A percentile compares a stretch with the other conserved stretches of the same genome.
These are phyloP conservation scores for Blastobotrys raffinosifermentans DNA, from an alignment of 1,139 yeast species.

Conservation along the genomic window DNA sequence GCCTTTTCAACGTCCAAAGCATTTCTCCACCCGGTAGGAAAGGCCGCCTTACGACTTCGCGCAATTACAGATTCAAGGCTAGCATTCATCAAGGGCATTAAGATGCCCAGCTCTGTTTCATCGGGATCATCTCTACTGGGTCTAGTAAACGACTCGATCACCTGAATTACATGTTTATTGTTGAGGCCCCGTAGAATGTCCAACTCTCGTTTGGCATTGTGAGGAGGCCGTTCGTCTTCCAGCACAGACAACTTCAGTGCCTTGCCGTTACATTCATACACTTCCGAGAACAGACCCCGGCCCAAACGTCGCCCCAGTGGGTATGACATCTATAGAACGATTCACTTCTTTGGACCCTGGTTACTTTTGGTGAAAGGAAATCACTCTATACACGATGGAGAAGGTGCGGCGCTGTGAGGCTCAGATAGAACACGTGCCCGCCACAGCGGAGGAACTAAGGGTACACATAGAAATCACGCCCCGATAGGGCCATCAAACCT, in stretches of 20 bases:
- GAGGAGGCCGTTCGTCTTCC: conserved; percentile 48
- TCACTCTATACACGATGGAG: too few species aligned
- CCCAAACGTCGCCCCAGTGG: too few species aligned
- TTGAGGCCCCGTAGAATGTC: conserved; percentile 30
- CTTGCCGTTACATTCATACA: conserved; percentile 26
- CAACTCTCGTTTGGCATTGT: conserved; percentile 41
- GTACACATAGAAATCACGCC: too few species aligned
- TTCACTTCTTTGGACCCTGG: too few species aligned
- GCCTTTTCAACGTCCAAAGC: conserved; percentile 26
- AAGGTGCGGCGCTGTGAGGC: too few species aligned
- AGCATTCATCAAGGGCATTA: conserved; percentile 37
- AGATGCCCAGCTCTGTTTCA: conserved; percentile 38
- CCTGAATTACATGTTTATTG: conserved; percentile 18
- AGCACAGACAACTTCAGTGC: conserved; percentile 45
- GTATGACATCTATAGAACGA: too few species aligned
- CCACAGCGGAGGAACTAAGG: not conserved
- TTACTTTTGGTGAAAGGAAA: too few species aligned
- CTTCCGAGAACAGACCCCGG: conserved; percentile 33
- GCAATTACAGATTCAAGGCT: conserved; percentile 35
- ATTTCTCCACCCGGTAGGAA: conserved; percentile 29
- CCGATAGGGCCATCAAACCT: too few species aligned
- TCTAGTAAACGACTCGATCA: conserved; percentile 29
- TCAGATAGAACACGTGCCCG: too few species aligned
- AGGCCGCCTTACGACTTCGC: conserved; percentile 29
- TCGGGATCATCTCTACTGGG: conserved; percentile 16